Evolutionary conservation across 1,284 basidiomycete species (phyloP), one percentile per base, ranked within the genome.

Genomic region (Ustilago sp.): DNA sequence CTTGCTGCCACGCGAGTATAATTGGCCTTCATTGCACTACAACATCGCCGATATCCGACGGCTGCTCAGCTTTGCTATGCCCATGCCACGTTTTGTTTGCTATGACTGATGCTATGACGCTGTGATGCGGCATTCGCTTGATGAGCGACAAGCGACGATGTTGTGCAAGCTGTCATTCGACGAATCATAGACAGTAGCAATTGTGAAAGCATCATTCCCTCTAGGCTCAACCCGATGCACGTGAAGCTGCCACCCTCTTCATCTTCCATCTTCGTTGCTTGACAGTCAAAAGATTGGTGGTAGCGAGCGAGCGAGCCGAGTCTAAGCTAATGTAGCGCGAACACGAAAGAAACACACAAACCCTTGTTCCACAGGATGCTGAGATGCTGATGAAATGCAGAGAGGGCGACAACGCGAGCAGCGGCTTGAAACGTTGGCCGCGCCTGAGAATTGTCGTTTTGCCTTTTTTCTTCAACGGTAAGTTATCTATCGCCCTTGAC

Each of bases 331-430:
- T 31, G 4, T 51, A 51, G 48, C 48, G 9, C 48, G 8, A 51
- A 31, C 15, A 34, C n/a, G 17, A 51, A 51, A 51, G 48, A 51
- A 51, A 51, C 48, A 51, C 31, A 32, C 43, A 34, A 13, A 51
- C 48, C 15, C 32, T 55, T 15, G 43, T 19, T 8, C 6, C n/a
- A 8, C 39, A 15, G 39, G 17, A 17, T 41, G 12, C 5, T 19
- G 43, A 45, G 43, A 45, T 55, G 23, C 53, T 4, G 35, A 39
- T 55, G 53, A 55, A 55, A 38, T 39, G 48, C 31, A 11, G 15
- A 35, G 19, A 35, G n/a, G n/a, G 51, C 31, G n/a, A 34, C 28
- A 13, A 34, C 31, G 9, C 50, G 23, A 52, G 28, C 51, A 53
- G 32, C 23, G 23, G 23, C 3, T 28, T 28, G 23, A 28, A 28